Evolutionary conservation across 257 asterid species (phyloP), one percentile per base, ranked within the genome.

Genomic region (Capsicum pubescens): DNA sequence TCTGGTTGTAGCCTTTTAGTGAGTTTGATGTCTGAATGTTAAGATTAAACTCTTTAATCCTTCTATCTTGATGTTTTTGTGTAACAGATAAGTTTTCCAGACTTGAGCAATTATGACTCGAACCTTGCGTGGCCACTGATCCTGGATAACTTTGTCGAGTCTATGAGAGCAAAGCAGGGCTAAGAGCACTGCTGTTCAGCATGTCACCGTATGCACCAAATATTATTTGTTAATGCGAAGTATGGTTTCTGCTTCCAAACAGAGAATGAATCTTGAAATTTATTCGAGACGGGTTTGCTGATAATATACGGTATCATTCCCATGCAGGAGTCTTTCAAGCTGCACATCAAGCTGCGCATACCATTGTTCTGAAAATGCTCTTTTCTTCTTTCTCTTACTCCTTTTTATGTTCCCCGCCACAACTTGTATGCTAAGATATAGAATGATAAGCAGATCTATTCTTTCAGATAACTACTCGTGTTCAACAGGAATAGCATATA

Each of bases 101-200:
- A 91, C 81, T 88, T 93, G 21, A 72, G 90, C 82, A 92, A 95
- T 85, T 93, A 95, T 59, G 94, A 93, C 87, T 83, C 92, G 3
- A 64, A 88, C 66, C 92, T 89, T 84, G 97, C 97, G 16, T 95
- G 98, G 96, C 95, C 98, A 54, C 84, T 93, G 86, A 84, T 95
- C 86, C 91, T 95, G 52, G 98, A 95, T 83, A 95, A 93, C 83
- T 95, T 92, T 81, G 98, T 92, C 59, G 98, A 91, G 4, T 93
- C 97, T 93, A 66, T 89, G 89, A 94, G 88, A 81, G 88, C 60
- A 39, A 87, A 86, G 82, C 87, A 66, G 81, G 79, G 86, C 14
- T 87, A 78, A 86, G 48, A 54, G 35, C 15, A 66, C 74, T 5
- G 44, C 1, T 80, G 13, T 81, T 81, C 0, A 57, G 58, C 56